A percentile compares a stretch with the other conserved stretches of the same genome.
Conservation (phyloP, 73 alveolate species). For the Paraurostyla sp. region DNA sequence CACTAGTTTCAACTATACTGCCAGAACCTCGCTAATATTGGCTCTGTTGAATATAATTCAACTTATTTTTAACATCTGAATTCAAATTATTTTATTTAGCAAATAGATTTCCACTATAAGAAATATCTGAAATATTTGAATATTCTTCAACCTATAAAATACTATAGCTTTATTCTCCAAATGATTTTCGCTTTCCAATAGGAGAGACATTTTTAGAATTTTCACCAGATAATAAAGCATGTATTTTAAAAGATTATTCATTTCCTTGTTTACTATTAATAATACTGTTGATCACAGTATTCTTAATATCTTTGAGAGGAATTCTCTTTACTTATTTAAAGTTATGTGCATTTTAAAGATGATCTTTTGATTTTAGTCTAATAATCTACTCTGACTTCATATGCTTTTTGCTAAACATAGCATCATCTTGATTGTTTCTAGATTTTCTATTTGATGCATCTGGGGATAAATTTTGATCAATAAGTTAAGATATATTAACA, state of each 20-base stretch:
- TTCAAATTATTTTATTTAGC: background rate
- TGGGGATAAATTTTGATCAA: background rate
- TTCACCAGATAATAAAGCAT: background rate
- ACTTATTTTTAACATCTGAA: background rate
- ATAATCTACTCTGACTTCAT: too few relatives aligned
- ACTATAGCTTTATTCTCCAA: constrained; percentile 10
- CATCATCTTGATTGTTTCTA: too few relatives aligned
- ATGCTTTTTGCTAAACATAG: too few relatives aligned
- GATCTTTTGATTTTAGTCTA: too few relatives aligned
- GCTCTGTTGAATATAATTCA: too few relatives aligned
- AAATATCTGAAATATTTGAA: constrained; percentile 28
- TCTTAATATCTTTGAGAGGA: constrained; percentile 28
- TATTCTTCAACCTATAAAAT: constrained; percentile 11
- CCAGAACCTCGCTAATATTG: too few relatives aligned
- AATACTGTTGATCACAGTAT: constrained; percentile 22
- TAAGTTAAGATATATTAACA: background rate
- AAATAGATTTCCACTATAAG: background rate
- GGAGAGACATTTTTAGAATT: constrained; percentile 31
- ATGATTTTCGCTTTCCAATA: constrained; percentile 31
- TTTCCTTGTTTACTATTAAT: background rate
- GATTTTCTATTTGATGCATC: too few relatives aligned
- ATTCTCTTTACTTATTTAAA: constrained; percentile 10
- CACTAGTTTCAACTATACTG: background rate
- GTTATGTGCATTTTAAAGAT: too few relatives aligned
- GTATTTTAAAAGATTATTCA: background rate